A percentile compares a stretch with the other conserved stretches of the same genome.
phyloP scores from a whole-genome alignment of 2,329 filamentous ascomycete genomes.

The Aspergillus sp. region DNA sequence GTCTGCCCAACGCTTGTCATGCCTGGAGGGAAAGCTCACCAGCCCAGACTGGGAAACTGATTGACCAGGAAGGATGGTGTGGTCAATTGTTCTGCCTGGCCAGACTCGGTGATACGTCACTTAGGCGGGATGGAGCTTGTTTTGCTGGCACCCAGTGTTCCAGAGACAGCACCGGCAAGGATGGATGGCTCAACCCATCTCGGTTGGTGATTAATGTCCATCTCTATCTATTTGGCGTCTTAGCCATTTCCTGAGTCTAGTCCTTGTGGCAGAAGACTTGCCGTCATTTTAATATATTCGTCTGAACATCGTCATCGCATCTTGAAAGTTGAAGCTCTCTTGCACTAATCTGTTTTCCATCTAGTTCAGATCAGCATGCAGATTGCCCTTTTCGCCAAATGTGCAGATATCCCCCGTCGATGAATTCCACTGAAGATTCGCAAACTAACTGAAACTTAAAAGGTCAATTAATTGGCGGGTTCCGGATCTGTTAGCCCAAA shows the following conservation, averaged over 20 bases:
- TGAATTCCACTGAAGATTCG: too few species aligned
- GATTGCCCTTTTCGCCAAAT: neutral
- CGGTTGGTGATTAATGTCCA: neutral
- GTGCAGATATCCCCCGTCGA: neutral
- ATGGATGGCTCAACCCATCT: neutral
- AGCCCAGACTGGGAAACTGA: constrained; percentile 9
- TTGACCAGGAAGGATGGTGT: constrained; percentile 4
- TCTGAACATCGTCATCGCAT: neutral
- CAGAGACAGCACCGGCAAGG: neutral
- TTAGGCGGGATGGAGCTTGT: neutral
- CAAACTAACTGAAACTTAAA: too few species aligned
- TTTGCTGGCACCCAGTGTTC: neutral
- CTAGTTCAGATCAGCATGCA: neutral
- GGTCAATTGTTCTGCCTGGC: constrained; percentile 4
- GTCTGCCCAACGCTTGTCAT: constrained; percentile 15
- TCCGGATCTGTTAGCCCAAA: neutral
- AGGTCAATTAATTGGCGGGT: neutral
- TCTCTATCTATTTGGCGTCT: too few species aligned
- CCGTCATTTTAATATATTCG: too few species aligned
- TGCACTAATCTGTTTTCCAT: neutral
- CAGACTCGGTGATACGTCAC: constrained; percentile 1
- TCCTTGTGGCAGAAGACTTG: too few species aligned
- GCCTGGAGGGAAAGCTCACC: constrained; percentile 8
- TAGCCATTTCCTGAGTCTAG: too few species aligned
- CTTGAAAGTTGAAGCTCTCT: neutral